Evolutionary conservation across 2,329 filamentous ascomycete genomes (phyloP).

Genomic region (Xylaria sp.): DNA sequence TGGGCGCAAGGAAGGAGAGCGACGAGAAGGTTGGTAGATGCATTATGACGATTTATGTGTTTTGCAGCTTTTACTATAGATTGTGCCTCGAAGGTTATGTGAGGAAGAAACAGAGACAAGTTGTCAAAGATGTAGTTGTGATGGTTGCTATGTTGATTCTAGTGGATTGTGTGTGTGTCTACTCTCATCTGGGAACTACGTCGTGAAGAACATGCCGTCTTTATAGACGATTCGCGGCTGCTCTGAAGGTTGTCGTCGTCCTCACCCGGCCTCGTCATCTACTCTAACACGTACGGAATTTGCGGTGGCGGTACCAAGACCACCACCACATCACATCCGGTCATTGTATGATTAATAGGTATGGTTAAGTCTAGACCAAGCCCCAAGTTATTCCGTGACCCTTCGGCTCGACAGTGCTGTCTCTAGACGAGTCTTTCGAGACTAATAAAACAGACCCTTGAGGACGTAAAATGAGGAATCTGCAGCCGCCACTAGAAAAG

Average conservation of each 20-base stretch:
- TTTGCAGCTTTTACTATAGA: background rate
- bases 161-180: background rate
- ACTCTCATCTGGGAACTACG: conserved; percentile 1
- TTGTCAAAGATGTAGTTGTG: background rate
- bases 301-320: conserved; percentile 14
- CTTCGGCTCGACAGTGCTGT: background rate
- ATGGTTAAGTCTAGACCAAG: conserved; percentile 19
- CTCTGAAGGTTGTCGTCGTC: background rate
- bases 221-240: conserved; percentile 21
- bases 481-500: background rate
- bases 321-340: background rate
- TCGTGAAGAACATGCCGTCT: conserved; percentile 12
- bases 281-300: background rate
- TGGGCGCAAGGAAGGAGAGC: conserved; percentile 27
- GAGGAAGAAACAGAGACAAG: background rate
- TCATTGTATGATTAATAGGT: conserved; percentile 1
- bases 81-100: background rate
- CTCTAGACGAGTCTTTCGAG: background rate
- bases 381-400: conserved; percentile 1
- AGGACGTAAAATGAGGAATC: background rate
- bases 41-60: conserved; percentile 16
- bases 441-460: background rate
- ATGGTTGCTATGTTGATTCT: background rate
- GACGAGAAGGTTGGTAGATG: conserved; percentile 26
- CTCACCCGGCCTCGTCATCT: conserved; percentile 1